A percentile compares a stretch with the other conserved stretches of the same genome.
phyloP scores from a whole-genome alignment of 805 yeast species.

The Hagleromyces aurorensis region DNA sequence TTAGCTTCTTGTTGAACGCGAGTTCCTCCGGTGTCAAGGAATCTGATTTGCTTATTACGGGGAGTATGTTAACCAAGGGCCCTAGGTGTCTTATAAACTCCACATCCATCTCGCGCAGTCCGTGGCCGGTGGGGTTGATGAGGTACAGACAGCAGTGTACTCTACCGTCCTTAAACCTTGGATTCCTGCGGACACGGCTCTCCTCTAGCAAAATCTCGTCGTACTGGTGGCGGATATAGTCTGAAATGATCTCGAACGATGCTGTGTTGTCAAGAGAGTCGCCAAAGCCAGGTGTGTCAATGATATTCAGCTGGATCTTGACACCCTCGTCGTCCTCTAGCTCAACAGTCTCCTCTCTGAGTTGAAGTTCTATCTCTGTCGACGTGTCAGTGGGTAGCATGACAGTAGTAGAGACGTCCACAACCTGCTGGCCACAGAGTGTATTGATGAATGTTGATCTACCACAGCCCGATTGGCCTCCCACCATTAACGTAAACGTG shows the following conservation, averaged over 20 bases:
- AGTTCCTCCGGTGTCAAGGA: conserved; percentile 76
- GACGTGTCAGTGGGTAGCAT: conserved; percentile 44
- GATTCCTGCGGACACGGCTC: conserved; percentile 73
- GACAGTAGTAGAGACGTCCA: conserved; percentile 58
- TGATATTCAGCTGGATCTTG: conserved; percentile 64
- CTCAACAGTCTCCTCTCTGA: conserved; percentile 76
- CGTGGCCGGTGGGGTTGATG: conserved; percentile 80
- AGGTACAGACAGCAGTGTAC: conserved; percentile 71
- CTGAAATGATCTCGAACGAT: conserved; percentile 63
- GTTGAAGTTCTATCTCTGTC: conserved; percentile 45
- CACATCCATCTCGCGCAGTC: conserved; percentile 69
- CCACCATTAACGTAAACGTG: conserved; percentile 78
- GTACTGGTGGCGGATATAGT: conserved; percentile 72
- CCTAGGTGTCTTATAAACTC: conserved; percentile 72
- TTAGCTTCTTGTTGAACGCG: conserved; percentile 61
- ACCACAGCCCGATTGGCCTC: conserved; percentile 83
- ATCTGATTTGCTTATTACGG: conserved; percentile 81
- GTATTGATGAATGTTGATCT: conserved; percentile 91
- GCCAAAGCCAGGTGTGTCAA: conserved; percentile 83
- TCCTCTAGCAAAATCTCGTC: conserved; percentile 79
- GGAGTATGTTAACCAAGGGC: conserved; percentile 75
- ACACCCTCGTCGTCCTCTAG: conserved; percentile 81
- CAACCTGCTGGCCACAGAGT: conserved; percentile 81
- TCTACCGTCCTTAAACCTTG: conserved; percentile 77
- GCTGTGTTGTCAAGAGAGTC: conserved; percentile 61